These are phyloP conservation scores for Diaporthe sp. DNA, from an alignment of 2,329 filamentous ascomycete genomes.

Conservation along the genomic window DNA sequence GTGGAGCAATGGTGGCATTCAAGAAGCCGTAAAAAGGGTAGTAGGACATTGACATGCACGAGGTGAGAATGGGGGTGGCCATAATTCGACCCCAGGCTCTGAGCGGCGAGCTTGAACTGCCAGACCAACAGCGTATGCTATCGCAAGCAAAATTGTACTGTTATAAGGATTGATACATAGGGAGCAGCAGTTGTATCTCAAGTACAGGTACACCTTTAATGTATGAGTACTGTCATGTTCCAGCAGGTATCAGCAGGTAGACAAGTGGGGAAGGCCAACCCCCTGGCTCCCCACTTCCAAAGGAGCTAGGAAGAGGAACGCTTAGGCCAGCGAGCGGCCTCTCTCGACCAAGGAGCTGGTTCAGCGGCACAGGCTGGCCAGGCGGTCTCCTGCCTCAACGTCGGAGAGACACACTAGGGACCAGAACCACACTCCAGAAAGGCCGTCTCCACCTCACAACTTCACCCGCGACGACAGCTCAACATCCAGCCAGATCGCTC, in stretches of 20 bases:
- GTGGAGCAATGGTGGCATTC: slow-evolving; percentile 70
- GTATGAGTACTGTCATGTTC: not conserved
- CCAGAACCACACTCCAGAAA: slow-evolving; percentile 13
- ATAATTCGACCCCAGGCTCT: not conserved
- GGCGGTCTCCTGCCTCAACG: slow-evolving; percentile 5
- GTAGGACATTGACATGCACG: not conserved
- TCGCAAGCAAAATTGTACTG: not conserved
- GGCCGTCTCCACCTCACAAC: slow-evolving; percentile 25
- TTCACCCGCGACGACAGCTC: slow-evolving; percentile 14
- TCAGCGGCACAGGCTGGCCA: not conserved
- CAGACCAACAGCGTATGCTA: not conserved
- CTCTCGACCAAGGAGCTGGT: slow-evolving; percentile 4
- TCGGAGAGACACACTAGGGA: slow-evolving; percentile 15
- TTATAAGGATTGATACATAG: no score
- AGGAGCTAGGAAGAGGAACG: not conserved
- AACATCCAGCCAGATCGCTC: not conserved
- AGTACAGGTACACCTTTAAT: not conserved
- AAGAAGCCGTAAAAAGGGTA: slow-evolving; percentile 23
- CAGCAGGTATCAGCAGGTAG: not conserved
- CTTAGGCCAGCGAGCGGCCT: slow-evolving; percentile 1
- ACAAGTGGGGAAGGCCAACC: slow-evolving; percentile 9
- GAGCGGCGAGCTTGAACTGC: no score
- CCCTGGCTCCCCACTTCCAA: slow-evolving; percentile 6
- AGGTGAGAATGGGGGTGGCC: not conserved
- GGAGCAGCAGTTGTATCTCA: not conserved